Base-by-base conservation (phyloP, 1,284 basidiomycete species). In the Pascua guehoae region DNA sequence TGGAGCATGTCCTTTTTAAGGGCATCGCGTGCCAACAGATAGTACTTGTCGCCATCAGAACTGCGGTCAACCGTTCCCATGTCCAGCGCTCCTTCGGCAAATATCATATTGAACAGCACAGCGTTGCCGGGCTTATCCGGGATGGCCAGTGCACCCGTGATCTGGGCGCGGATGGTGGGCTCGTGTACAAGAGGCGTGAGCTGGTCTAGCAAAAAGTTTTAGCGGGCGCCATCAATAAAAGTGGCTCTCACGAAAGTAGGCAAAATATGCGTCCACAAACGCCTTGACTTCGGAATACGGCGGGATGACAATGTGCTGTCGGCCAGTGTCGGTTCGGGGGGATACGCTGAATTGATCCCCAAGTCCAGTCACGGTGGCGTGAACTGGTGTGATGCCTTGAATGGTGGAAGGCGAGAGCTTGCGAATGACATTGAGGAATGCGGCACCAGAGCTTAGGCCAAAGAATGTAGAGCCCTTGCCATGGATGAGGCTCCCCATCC, bases 81-180 rank as follows among this genome's bases (percentile, higher is more conserved):
- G 48, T 69, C 67, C 41, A 66, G 56, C 16, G 64, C 60, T 32
- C 67, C 67, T 66, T 67, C 66, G 15, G 67, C 67, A 39, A 67
- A 65, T 43, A 69, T 64, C 67, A 68, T 68, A 51, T 59, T 54
- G 12, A 68, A 36, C 42, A 68, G 49, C 17, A 65, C 60, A 8
- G 48, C 16, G 16, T 49, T 41, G 4, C 63, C 62, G 8, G 50
- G 49, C 39, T 55, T 60, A n/a, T 51, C 41, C 10, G 62, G 48
- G 18, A 68, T 47, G 8, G 66, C 62, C 9, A 68, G 36, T 1
- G 66, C 66, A 17, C 66, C 66, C 18, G 41, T 56, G 14, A 66
- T 24, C 47, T 66, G 66, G 1, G 64, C 66, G 2, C 66, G 58
- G 14, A 66, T 61, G 11, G 66, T 65, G 7, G 66, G 66, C 46